Evolutionary conservation across 1,139 yeast genomes (phyloP), one percentile per base, ranked within the genome.

Genomic region (Kodamaea derodonti): DNA sequence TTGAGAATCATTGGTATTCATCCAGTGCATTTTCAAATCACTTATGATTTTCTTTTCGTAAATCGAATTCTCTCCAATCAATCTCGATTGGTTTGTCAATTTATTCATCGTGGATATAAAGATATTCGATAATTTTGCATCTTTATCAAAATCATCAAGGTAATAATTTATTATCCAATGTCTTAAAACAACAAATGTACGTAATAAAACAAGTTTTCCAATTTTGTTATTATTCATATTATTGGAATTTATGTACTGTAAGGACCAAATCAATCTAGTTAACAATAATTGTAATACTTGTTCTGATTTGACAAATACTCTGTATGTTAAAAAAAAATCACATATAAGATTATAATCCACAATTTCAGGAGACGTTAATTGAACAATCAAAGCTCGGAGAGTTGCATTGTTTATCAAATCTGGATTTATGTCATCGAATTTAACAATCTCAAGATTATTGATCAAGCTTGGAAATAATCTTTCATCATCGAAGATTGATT

Each of bases 131-230:
- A 83, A 49, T 15, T 56, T 50, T 3, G 47, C 47, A 42, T 77
- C 67, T 10, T 67, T 50, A 30, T 78, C 62, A 50, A 83, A 84
- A 51, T 84, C 92, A 47, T 82, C 86, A 29, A 74, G 65, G 47
- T 81, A 84, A 52, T 82, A 82, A 53, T 84, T 90, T 41, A 85
- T 60, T 22, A 92, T 60, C 95, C 97, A 92, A 58, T 87, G 95
- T 49, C 97, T 73, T 32, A 92, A 51, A 24, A 85, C 81, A 26
- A 87, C 96, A 63, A 90, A 92, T 0, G 95, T 82, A 46, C 97
- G 72, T 26, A 90, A 74, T n/a, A 86, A 64, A 1, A 84, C 83
- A 33, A 84, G 66, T 43, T 81, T 75, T 4, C 94, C 95, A 8
- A 74, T 54, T 40, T 65, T 72, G n/a, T 59, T 55, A 29, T 62